Evolutionary conservation across 768 basidiomycete genomes (phyloP).

Genomic region (Mycena crocata): DNA sequence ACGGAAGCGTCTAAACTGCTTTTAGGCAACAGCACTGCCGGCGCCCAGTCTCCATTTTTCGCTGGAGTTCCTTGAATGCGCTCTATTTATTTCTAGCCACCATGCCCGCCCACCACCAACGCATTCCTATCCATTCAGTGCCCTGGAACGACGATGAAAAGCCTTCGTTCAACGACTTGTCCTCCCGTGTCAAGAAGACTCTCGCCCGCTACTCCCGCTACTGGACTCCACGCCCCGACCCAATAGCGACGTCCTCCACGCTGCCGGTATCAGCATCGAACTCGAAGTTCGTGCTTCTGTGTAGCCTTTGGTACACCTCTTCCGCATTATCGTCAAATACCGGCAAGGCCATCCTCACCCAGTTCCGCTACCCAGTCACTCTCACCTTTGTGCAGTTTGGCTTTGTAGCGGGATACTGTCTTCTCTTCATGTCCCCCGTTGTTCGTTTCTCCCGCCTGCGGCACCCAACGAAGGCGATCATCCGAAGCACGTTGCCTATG

Average conservation of each 20-base stretch:
- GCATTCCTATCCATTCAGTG: conserved; percentile 35
- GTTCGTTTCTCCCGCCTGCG: conserved; percentile 77
- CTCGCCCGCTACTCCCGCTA: conserved; percentile 31
- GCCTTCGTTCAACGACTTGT: conserved; percentile 28
- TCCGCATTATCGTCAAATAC: conserved; percentile 97
- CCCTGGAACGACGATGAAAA: conserved; percentile 33
- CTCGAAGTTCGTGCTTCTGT: conserved; percentile 78
- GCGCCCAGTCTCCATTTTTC: neutral
- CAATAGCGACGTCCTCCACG: conserved; percentile 39
- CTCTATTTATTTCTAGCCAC: conserved; percentile 29
- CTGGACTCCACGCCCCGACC: conserved; percentile 30
- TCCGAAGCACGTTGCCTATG: conserved; percentile 91
- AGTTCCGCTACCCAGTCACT: conserved; percentile 95
- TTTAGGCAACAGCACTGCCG: neutral
- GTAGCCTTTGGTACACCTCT: conserved; percentile 91
- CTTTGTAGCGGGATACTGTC: conserved; percentile 90
- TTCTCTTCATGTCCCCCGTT: conserved; percentile 83
- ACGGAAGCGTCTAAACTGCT: conserved; percentile 5
- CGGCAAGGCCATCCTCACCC: conserved; percentile 93
- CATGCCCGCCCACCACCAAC: conserved; percentile 29
- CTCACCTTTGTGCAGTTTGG: conserved; percentile 98
- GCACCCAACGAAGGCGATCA: conserved; percentile 75
- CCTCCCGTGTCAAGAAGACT: conserved; percentile 24
- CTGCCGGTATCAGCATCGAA: conserved; percentile 47
- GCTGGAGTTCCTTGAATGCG: conserved; percentile 25